Base-by-base conservation (phyloP, 805 yeast species). In the Blastobotrys terrestris region DNA sequence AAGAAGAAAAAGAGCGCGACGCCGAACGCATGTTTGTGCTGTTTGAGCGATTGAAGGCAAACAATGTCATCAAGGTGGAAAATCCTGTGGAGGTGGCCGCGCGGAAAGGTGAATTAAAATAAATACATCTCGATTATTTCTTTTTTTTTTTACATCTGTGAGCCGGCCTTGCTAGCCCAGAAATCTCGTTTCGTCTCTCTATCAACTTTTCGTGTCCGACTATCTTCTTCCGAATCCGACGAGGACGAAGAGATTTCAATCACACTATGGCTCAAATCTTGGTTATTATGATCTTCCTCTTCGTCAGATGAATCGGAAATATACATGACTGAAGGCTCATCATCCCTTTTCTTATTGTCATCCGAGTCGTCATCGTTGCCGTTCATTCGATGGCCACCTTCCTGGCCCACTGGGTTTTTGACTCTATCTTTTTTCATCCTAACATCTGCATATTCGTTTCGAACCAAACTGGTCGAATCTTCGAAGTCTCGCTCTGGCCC, bases 401-500 rank as follows among this genome's bases (percentile, higher is more conserved):
- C 44, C 11, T 19, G 19, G 8, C 11, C 19, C 20, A 20, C 19
- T 41, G 20, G 16, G 44, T 13, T 11, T 14, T 20, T 3, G 19
- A 19, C 19, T 41, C 19, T 15, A n/a, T 19, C 44, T 41, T 19
- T 19, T 13, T 3, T 19, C 20, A 19, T 3, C 31, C 39, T 39
- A 15, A 39, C 51, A 21, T 20, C 42, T 7, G 13, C 22, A n/a
- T 39, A 31, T 22, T 43, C 52, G 16, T 49, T 49, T 31, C 42
- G 31, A 20, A 49, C 22, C 43, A 19, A 11, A 48, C 43, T 13
- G 21, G 40, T 31, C 18, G 58, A 51, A 21, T 53, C 59, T 7
- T 14, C 31, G 39, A 57, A 56, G 63, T 85, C 89, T 65, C 96
- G 73, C 59, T 77, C 81, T 57, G 80, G 80, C 6, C 95, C 95